Evolutionary conservation across 495 filamentous ascomycete genomes (phyloP).

Genomic region (Aspergillus coremiiformis): DNA sequence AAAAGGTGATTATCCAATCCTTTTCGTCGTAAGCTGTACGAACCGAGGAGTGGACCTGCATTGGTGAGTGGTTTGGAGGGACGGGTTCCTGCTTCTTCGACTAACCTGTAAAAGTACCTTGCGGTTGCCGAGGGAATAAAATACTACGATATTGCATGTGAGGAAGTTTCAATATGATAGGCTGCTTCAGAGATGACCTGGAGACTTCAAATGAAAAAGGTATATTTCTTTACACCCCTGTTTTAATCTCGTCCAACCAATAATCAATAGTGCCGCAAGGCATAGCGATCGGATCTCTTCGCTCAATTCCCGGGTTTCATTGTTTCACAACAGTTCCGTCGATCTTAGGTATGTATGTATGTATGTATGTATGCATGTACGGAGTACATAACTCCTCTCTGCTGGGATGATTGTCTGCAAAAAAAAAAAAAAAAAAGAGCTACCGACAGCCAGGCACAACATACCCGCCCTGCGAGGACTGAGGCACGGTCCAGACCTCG

Average conservation of each 20-base stretch:
- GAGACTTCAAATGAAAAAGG: neutral
- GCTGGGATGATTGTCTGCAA: neutral
- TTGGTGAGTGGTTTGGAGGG: neutral
- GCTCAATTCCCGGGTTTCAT: neutral
- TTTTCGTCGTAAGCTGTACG: neutral
- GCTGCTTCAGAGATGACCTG: neutral
- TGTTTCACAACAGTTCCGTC: neutral
- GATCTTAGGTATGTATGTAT: neutral
- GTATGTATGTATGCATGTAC: too few species aligned
- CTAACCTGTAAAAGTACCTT: neutral
- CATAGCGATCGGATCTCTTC: slow-evolving; percentile 2
- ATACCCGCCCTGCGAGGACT: neutral
- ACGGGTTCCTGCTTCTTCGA: neutral
- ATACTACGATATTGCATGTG: neutral
- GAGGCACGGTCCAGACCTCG: neutral
- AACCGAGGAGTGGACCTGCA: neutral
- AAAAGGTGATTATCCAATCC: neutral
- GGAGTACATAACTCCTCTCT: neutral
- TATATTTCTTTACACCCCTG: too few species aligned
- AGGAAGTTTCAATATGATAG: neutral
- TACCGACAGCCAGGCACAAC: neutral
- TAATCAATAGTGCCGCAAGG: neutral
- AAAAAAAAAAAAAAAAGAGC: neutral
- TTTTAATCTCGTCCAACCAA: neutral
- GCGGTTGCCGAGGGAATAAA: neutral